phyloP scores from a whole-genome alignment of 2,329 filamentous ascomycete genomes.

The Sphaerulina populicola region DNA sequence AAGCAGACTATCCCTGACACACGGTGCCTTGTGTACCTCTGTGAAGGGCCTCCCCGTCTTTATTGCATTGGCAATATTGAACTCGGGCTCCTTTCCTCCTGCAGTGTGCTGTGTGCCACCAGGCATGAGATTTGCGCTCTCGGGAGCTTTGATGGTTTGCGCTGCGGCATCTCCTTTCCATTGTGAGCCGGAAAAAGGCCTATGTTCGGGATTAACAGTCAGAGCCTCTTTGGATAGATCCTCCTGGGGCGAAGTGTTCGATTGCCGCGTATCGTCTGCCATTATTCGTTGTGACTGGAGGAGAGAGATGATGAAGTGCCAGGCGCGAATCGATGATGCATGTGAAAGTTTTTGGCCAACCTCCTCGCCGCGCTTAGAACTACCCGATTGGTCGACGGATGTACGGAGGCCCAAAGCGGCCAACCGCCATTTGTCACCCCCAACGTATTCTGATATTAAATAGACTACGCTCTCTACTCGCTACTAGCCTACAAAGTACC shows the following conservation, averaged over 20 bases:
- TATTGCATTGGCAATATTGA: constrained; percentile 49
- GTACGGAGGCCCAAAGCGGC: too few relatives aligned
- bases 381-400: neutral
- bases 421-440: too few relatives aligned
- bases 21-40: constrained; percentile 69
- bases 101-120: constrained; percentile 52
- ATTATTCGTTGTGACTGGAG: constrained; percentile 27
- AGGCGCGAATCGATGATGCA: constrained; percentile 7
- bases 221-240: constrained; percentile 28
- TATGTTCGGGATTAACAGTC: constrained; percentile 27
- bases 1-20: constrained; percentile 72
- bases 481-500: too few relatives aligned
- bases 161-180: constrained; percentile 27
- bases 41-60: constrained; percentile 60
- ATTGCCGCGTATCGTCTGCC: constrained; percentile 41
- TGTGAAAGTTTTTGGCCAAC: constrained; percentile 1
- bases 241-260: constrained; percentile 12
- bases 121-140: constrained; percentile 49
- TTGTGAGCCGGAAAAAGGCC: constrained; percentile 31
- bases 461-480: too few relatives aligned
- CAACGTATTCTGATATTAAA: too few relatives aligned
- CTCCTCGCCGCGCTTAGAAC: neutral
- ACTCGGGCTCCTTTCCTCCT: constrained; percentile 55
- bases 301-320: neutral
- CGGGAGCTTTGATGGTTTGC: constrained; percentile 27